Base-by-base conservation (phyloP, 2,329 filamentous ascomycete genomes). In the Alternaria ventricosa region DNA sequence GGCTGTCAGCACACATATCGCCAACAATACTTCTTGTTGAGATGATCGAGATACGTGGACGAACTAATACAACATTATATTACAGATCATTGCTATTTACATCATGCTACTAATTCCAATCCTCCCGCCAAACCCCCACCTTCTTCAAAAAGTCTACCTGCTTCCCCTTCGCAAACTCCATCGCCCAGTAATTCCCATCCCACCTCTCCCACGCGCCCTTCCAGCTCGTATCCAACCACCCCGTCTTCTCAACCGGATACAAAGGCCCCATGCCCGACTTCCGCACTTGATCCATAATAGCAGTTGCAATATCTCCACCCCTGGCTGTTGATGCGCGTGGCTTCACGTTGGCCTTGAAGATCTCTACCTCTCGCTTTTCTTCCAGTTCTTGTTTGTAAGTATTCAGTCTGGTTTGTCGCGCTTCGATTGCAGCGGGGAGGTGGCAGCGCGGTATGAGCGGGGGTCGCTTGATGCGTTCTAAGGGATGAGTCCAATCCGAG, bases 191-290 rank as follows among this genome's bases (percentile, higher is more conserved):
- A 18, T 36, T 9, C 8, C 46, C 64, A n/a, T 59, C 41, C 66
- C 64, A 67, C 47, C 57, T 60, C 57, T 65, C 50, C 59, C 60
- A 65, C 13, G 6, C n/a, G 3, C 41, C 22, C 23, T 44, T 51
- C 25, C 33, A 44, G 15, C 57, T 30, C 8, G 51, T 13, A 2
- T 50, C 46, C 18, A 20, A 12, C 46, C 57, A 64, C 36, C 18
- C 54, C 2, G 12, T 22, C 18, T 36, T 55, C 2, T 4, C 20
- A 7, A 60, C 58, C 30, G 59, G 60, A 60, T 64, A 68, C n/a
- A 25, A 25, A 4, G 4, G 15, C 7, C 30, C 60, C 44, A 60
- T 30, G 15, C 33, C 15, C 7, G 33, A 36, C 27, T 46, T 60
- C n/a, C 60, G 57, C n/a, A 64, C 50, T 23, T 60, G 50, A 1